Base-by-base conservation (phyloP, 1,284 basidiomycete species). In the Tilletia indica region DNA sequence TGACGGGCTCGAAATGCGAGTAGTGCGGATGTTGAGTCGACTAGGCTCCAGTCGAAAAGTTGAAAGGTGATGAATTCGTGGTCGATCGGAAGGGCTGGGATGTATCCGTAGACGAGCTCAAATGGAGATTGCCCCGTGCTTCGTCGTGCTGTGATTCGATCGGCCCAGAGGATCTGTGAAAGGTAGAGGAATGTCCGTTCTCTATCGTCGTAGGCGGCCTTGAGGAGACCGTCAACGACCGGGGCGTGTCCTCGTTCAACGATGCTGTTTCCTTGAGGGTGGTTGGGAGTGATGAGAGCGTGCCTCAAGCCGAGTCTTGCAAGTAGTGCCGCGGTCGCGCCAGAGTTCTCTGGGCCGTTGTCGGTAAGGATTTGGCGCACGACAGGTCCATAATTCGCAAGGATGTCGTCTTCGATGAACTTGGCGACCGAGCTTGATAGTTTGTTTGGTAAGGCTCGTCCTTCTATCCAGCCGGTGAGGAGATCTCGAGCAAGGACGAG, bases 331-430 rank as follows among this genome's bases (percentile, higher is more conserved):
- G 2, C 56, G 4, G 56, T 58, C 4, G 21, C 56, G 2, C 21
- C 56, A 4, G 16, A n/a, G 56, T 58, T 58, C 21, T 58, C 56
- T 34, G 56, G 56, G 34, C 56, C 56, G 21, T 58, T 58, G 56
- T 58, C 56, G 9, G 56, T 58, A 2, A 58, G 56, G 56, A 58
- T 58, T 31, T 25, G 56, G n/a, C 34, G 21, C 11, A 58, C 34
- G 4, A 58, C 21, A 4, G 56, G 56, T 21, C 56, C 56, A 12
- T 58, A 58, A 12, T 25, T 2, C 4, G n/a, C 9, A 4, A 58
- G 14, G 21, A 58, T 58, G 9, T 58, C 56, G 21, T 58, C 56
- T 12, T 58, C 56, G 56, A 58, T 58, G 56, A 58, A 58, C 56
- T 58, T 58, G 56, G 56, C 56, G 56, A 58, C 56, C n/a, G 16